Evolutionary conservation across 2,329 filamentous ascomycete genomes (phyloP), one percentile per base, ranked within the genome.

Genomic region (Cladosporium sp.): DNA sequence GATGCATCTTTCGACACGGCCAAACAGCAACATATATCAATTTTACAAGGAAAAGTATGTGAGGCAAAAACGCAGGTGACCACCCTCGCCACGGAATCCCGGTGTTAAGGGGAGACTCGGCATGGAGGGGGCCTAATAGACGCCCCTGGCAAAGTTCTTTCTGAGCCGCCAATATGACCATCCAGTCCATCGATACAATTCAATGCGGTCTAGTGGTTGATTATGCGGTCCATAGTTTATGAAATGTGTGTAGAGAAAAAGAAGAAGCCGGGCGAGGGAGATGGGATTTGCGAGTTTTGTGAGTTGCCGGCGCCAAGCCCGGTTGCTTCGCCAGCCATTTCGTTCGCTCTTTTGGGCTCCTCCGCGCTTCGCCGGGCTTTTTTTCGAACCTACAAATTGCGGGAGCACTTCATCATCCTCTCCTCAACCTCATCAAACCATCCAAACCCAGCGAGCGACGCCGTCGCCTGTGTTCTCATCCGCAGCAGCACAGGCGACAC

Each of bases 161-260:
- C 50, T 47, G 38, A 36, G 20, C 24, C 43, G 50, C 50, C 50
- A 52, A 52, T 52, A 52, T 52, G 50, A 52, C 50, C 43, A 47
- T 41, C 50, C 29, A 44, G 42, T 47, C 30, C 50, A 47, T 47
- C 24, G 18, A n/a, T n/a, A n/a, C n/a, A n/a, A n/a, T n/a, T n/a
- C n/a, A 44, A 34, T 38, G 15, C 27, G n/a, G 43, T 41, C 36
- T 41, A 36, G 50, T 47, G 43, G 50, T 52, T 52, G 50, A 52
- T 52, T 52, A 52, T 52, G 50, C 50, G 43, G 34, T 39, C 43
- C 30, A 13, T 34, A 34, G 7, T 40, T 48, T 24, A 42, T 47
- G 36, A 52, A 52, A 48, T 48, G 50, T 52, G 50, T 52, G 15
- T 15, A 11, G 42, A 27, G 11, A 39, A 24, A 18, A 34, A 36